Evolutionary conservation across 2,329 filamentous ascomycete species (phyloP).

Genomic region (Neofusicoccum kwambonambiense): DNA sequence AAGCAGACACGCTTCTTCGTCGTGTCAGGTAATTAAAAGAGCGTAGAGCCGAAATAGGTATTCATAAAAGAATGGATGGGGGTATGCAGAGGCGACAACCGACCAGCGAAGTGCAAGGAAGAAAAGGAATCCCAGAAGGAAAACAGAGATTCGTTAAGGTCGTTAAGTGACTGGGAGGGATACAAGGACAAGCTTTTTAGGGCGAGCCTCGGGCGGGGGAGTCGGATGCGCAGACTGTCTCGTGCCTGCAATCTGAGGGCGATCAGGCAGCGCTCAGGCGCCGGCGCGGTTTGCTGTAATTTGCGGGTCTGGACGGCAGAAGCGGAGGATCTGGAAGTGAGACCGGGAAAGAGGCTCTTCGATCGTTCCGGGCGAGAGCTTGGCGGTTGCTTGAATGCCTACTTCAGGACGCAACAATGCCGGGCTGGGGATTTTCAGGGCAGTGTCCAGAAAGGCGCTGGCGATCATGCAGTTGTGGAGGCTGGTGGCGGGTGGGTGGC

Average conservation of each 20-base stretch:
- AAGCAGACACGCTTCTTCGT: background rate
- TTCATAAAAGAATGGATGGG: conserved; percentile 11
- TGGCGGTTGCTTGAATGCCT: conserved; percentile 10
- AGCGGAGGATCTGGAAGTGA: background rate
- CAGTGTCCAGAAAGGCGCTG: background rate
- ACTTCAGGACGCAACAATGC: background rate
- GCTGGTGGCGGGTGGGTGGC: background rate
- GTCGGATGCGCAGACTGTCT: conserved; percentile 8
- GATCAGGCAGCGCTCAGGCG: conserved; percentile 6
- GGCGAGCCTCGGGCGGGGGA: background rate
- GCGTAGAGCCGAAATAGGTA: background rate
- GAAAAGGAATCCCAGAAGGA: conserved; percentile 2
- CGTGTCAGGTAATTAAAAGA: conserved; percentile 6
- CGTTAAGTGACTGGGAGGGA: background rate
- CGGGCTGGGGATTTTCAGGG: conserved; percentile 1
- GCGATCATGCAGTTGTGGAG: conserved; percentile 1
- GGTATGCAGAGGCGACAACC: conserved; percentile 6
- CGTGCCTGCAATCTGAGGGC: conserved; percentile 7
- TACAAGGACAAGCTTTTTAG: conserved; percentile 8
- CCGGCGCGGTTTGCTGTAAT: background rate
- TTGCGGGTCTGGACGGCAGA: background rate
- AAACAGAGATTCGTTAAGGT: conserved; percentile 12
- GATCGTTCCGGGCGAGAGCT: background rate
- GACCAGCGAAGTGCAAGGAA: conserved; percentile 16
- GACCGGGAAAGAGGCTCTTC: background rate